phyloP scores from a whole-genome alignment of 495 filamentous ascomycete genomes.

The Lineolata rhizophorae region DNA sequence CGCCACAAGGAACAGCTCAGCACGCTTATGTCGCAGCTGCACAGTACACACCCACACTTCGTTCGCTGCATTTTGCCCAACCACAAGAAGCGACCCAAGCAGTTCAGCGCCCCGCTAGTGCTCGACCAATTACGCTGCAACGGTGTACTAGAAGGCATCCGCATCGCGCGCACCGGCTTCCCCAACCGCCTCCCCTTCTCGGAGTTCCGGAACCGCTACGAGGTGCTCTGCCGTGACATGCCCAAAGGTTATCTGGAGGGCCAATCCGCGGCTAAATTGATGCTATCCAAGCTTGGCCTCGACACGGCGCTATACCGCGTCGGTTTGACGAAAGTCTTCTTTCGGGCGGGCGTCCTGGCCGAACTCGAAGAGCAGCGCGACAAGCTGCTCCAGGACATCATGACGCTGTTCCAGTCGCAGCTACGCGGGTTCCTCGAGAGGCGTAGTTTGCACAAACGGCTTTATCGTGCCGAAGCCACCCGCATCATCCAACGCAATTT shows the following conservation, averaged over 20 bases:
- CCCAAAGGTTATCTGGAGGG: slow-evolving; percentile 83
- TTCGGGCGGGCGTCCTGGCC: slow-evolving; percentile 85
- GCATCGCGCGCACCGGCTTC: slow-evolving; percentile 96
- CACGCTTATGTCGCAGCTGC: slow-evolving; percentile 83
- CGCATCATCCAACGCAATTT: slow-evolving; percentile 90
- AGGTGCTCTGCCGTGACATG: slow-evolving; percentile 80
- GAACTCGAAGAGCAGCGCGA: slow-evolving; percentile 93
- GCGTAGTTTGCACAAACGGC: slow-evolving; percentile 67
- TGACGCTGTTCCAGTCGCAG: slow-evolving; percentile 82
- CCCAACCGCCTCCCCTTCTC: slow-evolving; percentile 82
- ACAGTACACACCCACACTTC: slow-evolving; percentile 95
- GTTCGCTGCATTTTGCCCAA: slow-evolving; percentile 96
- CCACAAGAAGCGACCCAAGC: slow-evolving; percentile 93
- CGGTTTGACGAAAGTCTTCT: slow-evolving; percentile 94
- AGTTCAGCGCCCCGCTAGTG: slow-evolving; percentile 69
- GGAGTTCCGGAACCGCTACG: slow-evolving; percentile 90
- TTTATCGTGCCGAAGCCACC: slow-evolving; percentile 87
- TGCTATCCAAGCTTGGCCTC: slow-evolving; percentile 73
- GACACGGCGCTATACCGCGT: slow-evolving; percentile 78
- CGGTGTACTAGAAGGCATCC: slow-evolving; percentile 93
- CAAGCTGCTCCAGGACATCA: slow-evolving; percentile 73
- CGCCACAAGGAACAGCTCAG: slow-evolving; percentile 93
- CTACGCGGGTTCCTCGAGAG: slow-evolving; percentile 77
- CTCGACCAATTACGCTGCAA: slow-evolving; percentile 94
- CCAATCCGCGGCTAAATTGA: slow-evolving; percentile 60